Evolutionary conservation across 768 basidiomycete genomes (phyloP).

Genomic region (Kwoniella newhampshirensis): DNA sequence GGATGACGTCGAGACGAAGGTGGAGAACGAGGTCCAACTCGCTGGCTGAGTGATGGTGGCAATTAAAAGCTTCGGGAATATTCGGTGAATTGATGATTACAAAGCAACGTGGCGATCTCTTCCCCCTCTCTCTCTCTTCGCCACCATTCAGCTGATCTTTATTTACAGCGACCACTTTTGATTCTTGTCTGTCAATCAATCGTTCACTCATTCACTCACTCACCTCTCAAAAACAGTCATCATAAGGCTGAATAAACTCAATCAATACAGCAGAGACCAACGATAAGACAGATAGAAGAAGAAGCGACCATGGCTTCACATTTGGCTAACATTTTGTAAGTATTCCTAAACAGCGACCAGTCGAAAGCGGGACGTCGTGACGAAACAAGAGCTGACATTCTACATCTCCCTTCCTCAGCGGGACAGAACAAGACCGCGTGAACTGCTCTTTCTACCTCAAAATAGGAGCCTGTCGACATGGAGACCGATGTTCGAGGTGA

Average conservation of each 20-base stretch:
- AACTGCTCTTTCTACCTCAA: conserved; percentile 99
- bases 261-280: background rate
- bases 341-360: too few relatives aligned
- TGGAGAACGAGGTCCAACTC: conserved; percentile 7
- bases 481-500: conserved; percentile 87
- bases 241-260: background rate
- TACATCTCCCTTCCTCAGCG: conserved; percentile 29
- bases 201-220: background rate
- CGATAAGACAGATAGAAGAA: background rate
- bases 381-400: background rate
- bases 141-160: too few relatives aligned
- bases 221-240: background rate
- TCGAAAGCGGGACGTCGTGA: background rate
- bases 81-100: conserved; percentile 20
- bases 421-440: conserved; percentile 65
- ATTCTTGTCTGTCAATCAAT: too few relatives aligned
- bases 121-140: background rate
- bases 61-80: conserved; percentile 22
- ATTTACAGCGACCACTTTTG: too few relatives aligned
- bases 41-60: too few relatives aligned
- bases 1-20: conserved; percentile 22
- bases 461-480: conserved; percentile 98
- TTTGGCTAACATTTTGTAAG: conserved; percentile 84
- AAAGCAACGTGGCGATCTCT: conserved; percentile 27
- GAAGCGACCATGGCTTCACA: conserved; percentile 49